Conservation (phyloP, 2,329 filamentous ascomycete genomes). For the Cercospora janseana region DNA sequence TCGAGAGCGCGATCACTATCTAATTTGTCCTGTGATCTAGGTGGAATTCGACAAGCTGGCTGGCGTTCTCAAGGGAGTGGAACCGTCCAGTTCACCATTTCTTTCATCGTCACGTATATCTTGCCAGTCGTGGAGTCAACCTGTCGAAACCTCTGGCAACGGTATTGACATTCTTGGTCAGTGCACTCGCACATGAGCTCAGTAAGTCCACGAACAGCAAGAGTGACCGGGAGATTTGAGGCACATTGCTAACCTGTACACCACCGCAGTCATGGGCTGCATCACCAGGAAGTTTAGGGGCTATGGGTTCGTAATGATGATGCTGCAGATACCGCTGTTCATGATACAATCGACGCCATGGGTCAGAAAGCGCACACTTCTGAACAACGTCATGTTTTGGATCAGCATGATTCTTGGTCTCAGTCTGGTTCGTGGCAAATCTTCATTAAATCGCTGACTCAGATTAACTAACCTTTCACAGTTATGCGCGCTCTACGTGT, state of each 20-base stretch:
- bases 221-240: not conserved
- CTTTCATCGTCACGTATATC: conserved; percentile 90
- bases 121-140: conserved; percentile 66
- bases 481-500: conserved; percentile 62
- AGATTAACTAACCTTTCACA: conserved; percentile 33
- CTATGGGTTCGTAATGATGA: conserved; percentile 92
- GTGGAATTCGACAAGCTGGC: conserved; percentile 77
- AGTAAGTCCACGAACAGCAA: conserved; percentile 35
- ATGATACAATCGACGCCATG: conserved; percentile 78
- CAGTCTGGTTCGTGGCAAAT: conserved; percentile 37
- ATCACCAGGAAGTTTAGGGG: conserved; percentile 96
- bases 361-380: conserved; percentile 69
- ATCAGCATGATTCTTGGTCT: conserved; percentile 40
- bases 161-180: conserved; percentile 86
- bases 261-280: conserved; percentile 71
- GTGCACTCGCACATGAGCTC: conserved; percentile 84
- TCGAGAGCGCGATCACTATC: no score
- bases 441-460: not conserved
- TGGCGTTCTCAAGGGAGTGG: conserved; percentile 88
- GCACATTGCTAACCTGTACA: not conserved
- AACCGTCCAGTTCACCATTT: conserved; percentile 98
- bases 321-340: conserved; percentile 96
- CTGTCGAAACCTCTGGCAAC: conserved; percentile 78
- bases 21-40: not conserved
- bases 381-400: conserved; percentile 57